phyloP scores from a whole-genome alignment of 2,329 filamentous ascomycete species.

The Rutstroemia sp. region DNA sequence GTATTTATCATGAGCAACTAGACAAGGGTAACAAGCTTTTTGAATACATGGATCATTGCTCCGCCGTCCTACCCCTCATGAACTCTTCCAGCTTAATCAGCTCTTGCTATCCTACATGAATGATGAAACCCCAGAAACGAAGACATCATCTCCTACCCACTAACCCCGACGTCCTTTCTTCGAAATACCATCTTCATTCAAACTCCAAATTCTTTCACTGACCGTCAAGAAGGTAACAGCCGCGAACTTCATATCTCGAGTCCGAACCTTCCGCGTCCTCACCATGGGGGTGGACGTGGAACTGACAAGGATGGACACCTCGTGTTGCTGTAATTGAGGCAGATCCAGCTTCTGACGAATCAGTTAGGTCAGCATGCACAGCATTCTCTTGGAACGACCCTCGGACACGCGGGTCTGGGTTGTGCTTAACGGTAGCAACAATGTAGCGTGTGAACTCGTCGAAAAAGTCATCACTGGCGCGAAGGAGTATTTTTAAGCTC shows the following conservation, averaged over 20 bases:
- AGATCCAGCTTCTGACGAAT: not conserved
- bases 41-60: no score
- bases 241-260: not conserved
- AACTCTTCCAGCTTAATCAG: no score
- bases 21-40: no score
- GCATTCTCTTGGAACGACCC: constrained; percentile 8
- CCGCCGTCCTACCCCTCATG: no score
- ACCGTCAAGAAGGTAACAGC: not conserved
- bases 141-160: no score
- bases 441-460: constrained; percentile 15
- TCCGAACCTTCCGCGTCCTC: not conserved
- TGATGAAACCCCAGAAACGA: no score
- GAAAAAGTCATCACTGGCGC: constrained; percentile 7
- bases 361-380: not conserved
- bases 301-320: constrained; percentile 14
- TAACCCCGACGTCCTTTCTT: no score
- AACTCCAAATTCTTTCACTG: no score
- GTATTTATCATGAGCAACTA: no score
- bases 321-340: not conserved
- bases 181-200: no score
- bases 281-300: constrained; percentile 5
- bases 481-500: not conserved
- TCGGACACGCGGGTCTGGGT: constrained; percentile 18
- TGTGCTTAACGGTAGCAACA: not conserved
- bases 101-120: no score